These are phyloP conservation scores for Ogataea sp. DNA, from an alignment of 805 yeast genomes.

Conservation along the genomic window DNA sequence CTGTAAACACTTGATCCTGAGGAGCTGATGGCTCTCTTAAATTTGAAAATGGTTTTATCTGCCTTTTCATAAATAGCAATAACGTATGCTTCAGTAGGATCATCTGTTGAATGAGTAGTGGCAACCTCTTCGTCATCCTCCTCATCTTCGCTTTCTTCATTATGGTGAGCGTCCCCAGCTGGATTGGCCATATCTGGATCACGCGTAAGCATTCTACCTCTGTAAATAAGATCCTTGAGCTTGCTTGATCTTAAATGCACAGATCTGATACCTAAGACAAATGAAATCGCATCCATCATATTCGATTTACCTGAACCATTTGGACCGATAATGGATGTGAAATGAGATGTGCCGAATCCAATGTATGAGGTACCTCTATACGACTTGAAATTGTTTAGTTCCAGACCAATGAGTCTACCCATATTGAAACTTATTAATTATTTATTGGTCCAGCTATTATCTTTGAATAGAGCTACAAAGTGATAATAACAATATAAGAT, in stretches of 20 bases:
- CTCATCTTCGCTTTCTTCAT: conserved; percentile 16
- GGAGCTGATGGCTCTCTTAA: conserved; percentile 53
- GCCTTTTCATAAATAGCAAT: conserved; percentile 65
- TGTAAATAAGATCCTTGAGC: conserved; percentile 69
- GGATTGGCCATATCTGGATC: too few relatives aligned
- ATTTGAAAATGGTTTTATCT: conserved; percentile 47
- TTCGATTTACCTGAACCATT: conserved; percentile 98
- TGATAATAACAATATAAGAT: too few relatives aligned
- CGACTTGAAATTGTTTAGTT: conserved; percentile 83
- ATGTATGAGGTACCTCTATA: conserved; percentile 69
- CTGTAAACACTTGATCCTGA: conserved; percentile 61
- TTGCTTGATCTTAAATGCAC: conserved; percentile 67
- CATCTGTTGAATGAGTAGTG: not conserved
- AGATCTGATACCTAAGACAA: conserved; percentile 81
- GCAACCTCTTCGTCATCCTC: conserved; percentile 14
- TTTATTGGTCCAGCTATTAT: too few relatives aligned
- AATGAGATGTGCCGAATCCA: conserved; percentile 76
- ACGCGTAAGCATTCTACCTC: conserved; percentile 53
- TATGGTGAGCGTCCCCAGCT: too few relatives aligned
- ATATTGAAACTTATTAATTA: too few relatives aligned
- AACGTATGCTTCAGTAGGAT: conserved; percentile 58
- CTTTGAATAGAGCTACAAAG: too few relatives aligned
- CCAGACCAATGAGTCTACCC: conserved; percentile 80
- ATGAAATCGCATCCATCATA: conserved; percentile 91
- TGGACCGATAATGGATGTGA: conserved; percentile 95